Evolutionary conservation across 2,329 filamentous ascomycete species (phyloP).

Genomic region (Lasiodiplodia gonubiensis): DNA sequence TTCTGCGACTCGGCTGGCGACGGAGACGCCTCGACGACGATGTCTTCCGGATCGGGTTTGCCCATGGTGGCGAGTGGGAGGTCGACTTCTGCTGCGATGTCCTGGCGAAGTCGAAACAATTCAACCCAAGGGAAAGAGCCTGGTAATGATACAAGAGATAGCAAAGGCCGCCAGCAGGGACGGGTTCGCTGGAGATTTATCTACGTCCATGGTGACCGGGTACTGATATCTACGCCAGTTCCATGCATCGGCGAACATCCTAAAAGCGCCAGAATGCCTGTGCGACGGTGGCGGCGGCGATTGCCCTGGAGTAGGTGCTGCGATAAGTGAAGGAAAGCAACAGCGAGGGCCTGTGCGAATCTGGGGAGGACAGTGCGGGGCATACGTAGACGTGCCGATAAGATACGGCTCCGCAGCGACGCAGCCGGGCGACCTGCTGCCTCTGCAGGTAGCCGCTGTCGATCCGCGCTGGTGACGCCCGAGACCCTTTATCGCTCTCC

Average conservation of each 20-base stretch:
- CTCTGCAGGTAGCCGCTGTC: too few relatives aligned
- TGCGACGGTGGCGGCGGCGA: background rate
- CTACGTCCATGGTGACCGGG: background rate
- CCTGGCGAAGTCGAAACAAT: background rate
- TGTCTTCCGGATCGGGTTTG: constrained; percentile 20
- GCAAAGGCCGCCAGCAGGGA: background rate
- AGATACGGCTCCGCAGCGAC: constrained; percentile 19
- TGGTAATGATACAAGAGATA: too few relatives aligned
- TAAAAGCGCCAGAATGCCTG: background rate
- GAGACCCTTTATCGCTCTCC: constrained; percentile 4
- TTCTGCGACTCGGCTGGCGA: constrained; percentile 1
- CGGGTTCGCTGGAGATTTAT: background rate
- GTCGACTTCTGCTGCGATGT: too few relatives aligned
- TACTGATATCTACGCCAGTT: background rate
- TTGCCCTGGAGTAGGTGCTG: background rate
- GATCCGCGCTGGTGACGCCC: constrained; percentile 24
- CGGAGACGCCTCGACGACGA: constrained; percentile 8
- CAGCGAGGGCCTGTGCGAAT: background rate
- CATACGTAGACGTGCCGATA: background rate
- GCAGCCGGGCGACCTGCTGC: background rate
- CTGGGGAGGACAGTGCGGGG: background rate
- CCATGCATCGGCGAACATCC: constrained; percentile 2
- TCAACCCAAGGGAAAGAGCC: too few relatives aligned
- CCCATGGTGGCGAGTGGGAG: background rate
- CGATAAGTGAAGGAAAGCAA: background rate